Base-by-base conservation (phyloP, 108 stramenopile genomes). In the Conticribra guillardii region DNA sequence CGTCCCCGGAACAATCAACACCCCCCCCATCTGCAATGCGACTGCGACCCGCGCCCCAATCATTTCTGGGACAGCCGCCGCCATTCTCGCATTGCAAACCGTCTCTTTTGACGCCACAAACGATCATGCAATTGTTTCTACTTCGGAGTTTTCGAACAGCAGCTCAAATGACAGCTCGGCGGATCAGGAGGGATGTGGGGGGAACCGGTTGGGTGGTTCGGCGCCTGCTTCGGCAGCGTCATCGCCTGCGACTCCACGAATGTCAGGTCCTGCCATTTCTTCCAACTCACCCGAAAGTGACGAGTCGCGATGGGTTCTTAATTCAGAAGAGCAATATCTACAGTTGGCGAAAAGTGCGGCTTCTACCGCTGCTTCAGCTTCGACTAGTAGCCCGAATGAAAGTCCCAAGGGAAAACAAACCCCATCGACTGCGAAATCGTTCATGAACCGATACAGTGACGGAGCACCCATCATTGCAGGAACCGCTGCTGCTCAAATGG, bases 401-500 rank as follows among this genome's bases (percentile, higher is more conserved):
- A n/a, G n/a, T n/a, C n/a, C n/a, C n/a, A n/a, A n/a, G n/a, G n/a
- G n/a, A n/a, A n/a, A n/a, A n/a, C n/a, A 26, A 45, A 31, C 46
- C 37, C 17, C 16, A 26, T 0, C 47, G 48, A 59, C 23, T 32
- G 52, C 34, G 29, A 49, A 50, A 21, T 14, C 29, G 29, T 45
- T 41, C 28, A 21, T 14, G 24, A 54, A 26, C 9, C 57, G 60
- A 7, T 54, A 32, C 37, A 45, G 24, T 2, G 79, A 79, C 47
- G 79, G 79, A 30, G 79, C 79, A 33, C 79, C 79, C 41, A 79
- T 79, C 18, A 79, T 79, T 27, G 70, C 79, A 21, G 79, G 79
- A 26, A 79, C 79, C 15, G 79, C 79, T 23, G 79, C 79, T 27
- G 71, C 79, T 17, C 62, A 63, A 27, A 59, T 71, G 54, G 69